Conservation (phyloP, 1,284 basidiomycete genomes). For the Cystobasidium sp. region DNA sequence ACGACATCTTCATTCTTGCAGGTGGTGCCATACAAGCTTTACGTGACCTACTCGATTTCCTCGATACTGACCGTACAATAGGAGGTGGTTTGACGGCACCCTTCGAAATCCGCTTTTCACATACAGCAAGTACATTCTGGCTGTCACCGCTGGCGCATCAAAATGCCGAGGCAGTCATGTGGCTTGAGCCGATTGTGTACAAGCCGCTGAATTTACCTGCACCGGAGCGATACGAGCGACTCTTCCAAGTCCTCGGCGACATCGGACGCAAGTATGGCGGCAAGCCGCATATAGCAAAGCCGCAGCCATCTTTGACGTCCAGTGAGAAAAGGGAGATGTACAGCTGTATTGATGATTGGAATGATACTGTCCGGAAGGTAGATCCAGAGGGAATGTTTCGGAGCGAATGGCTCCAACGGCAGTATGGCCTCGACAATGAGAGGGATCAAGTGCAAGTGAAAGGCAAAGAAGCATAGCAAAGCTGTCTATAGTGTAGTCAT, state of each 20-base stretch:
- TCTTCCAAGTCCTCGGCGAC: constrained; percentile 19
- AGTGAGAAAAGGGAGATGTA: constrained; percentile 11
- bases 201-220: constrained; percentile 27
- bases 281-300: constrained; percentile 35
- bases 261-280: constrained; percentile 28
- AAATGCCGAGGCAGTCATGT: constrained; percentile 29
- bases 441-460: background rate
- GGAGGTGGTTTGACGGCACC: constrained; percentile 38
- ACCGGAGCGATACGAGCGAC: constrained; percentile 22
- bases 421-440: constrained; percentile 10
- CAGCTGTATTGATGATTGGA: constrained; percentile 22
- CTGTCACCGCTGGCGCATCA: constrained; percentile 31
- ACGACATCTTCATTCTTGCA: background rate
- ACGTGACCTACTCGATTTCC: constrained; percentile 31
- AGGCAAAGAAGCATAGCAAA: background rate
- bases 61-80: constrained; percentile 27
- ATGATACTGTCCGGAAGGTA: constrained; percentile 11
- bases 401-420: constrained; percentile 30
- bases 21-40: constrained; percentile 35
- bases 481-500: too few species aligned
- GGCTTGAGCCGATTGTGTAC: constrained; percentile 39
- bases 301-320: background rate
- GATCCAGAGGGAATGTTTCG: constrained; percentile 38
- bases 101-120: constrained; percentile 36
- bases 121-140: constrained; percentile 17